Evolutionary conservation across 345 rosid species (phyloP).

Genomic region (Pseudoturritis turrita): DNA sequence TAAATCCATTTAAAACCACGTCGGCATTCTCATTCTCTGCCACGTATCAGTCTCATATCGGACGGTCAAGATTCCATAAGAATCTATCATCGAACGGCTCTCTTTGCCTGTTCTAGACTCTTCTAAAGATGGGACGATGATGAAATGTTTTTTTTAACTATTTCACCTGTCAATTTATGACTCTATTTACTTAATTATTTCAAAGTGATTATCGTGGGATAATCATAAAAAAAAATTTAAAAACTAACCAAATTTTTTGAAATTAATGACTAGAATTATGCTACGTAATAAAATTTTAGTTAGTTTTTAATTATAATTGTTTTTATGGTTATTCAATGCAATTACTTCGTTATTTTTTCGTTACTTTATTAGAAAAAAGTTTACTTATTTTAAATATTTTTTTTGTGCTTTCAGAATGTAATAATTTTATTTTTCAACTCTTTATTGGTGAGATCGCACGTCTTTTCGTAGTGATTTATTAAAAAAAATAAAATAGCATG

Average conservation of each 20-base stretch:
- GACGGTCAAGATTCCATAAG: conserved; percentile 28
- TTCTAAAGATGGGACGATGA: conserved; percentile 33
- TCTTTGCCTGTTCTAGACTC: conserved; percentile 47
- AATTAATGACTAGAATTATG: too few relatives aligned
- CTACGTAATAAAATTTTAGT: too few relatives aligned
- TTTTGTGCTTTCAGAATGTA: neutral
- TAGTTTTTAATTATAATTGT: too few relatives aligned
- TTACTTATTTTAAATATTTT: neutral
- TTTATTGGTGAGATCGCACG: conserved; percentile 20
- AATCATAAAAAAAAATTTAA: too few relatives aligned
- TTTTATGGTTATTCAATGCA: too few relatives aligned
- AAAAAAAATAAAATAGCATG: neutral
- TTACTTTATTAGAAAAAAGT: too few relatives aligned
- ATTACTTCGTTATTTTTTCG: neutral
- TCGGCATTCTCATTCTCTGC: neutral
- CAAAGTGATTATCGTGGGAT: too few relatives aligned
- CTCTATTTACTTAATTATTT: neutral
- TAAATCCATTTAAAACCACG: neutral
- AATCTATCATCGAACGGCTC: conserved; percentile 47
- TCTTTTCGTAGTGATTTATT: conserved; percentile 12
- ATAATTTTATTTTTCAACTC: conserved; percentile 2
- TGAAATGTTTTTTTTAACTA: neutral
- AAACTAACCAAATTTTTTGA: too few relatives aligned
- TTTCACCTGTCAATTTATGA: conserved; percentile 17
- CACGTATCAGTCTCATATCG: conserved; percentile 16